Evolutionary conservation across 768 basidiomycete species (phyloP).

Genomic region (Sarcomyxa edulis): DNA sequence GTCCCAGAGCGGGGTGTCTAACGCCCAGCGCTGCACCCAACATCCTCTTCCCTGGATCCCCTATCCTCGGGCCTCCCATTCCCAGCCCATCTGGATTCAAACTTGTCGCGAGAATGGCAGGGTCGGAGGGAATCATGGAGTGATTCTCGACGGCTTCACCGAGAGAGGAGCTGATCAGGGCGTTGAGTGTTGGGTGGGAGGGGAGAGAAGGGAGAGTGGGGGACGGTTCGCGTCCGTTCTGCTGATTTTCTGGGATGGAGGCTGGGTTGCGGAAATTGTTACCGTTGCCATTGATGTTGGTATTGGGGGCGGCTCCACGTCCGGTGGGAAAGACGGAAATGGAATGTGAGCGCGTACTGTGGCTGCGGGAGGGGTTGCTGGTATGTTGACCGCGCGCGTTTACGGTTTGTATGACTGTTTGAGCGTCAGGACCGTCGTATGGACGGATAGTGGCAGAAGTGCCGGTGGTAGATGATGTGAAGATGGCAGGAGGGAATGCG

Average conservation of each 20-base stretch:
- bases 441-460: constrained; percentile 68
- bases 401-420: constrained; percentile 76
- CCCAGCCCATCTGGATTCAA: constrained; percentile 32
- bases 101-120: constrained; percentile 62
- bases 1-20: constrained; percentile 69
- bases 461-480: constrained; percentile 51
- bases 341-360: constrained; percentile 65
- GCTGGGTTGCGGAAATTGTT: constrained; percentile 26
- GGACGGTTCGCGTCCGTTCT: constrained; percentile 62
- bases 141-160: constrained; percentile 45
- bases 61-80: constrained; percentile 55
- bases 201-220: constrained; percentile 80
- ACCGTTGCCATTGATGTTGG: no score
- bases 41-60: constrained; percentile 88
- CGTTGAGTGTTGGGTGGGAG: constrained; percentile 78
- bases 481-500: constrained; percentile 71
- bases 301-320: constrained; percentile 36
- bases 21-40: constrained; percentile 81
- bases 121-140: constrained; percentile 46
- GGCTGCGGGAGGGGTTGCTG: constrained; percentile 61
- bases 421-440: constrained; percentile 93
- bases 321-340: constrained; percentile 57
- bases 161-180: constrained; percentile 75
- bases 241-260: constrained; percentile 18
- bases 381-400: constrained; percentile 67